phyloP scores from a whole-genome alignment of 768 basidiomycete genomes.

The Leccinum olivaceopallidum region DNA sequence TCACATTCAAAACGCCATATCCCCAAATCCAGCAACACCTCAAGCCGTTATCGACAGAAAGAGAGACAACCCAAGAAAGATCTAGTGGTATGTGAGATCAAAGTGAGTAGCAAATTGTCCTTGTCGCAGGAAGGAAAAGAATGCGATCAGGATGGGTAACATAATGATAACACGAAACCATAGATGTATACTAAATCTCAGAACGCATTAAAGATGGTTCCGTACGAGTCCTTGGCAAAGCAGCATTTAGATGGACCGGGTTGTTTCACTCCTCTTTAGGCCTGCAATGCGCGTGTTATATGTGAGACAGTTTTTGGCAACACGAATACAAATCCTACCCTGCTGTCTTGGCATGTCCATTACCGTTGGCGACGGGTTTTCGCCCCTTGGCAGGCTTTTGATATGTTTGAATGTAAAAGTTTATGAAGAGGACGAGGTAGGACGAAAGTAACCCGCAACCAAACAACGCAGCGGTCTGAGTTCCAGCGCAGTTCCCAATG shows the following conservation, averaged over 20 bases:
- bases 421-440: constrained; percentile 95
- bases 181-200: constrained; percentile 13
- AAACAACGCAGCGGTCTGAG: constrained; percentile 83
- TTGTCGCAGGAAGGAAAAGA: constrained; percentile 11
- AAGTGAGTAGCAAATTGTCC: constrained; percentile 17
- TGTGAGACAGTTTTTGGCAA: not conserved
- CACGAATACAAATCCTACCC: constrained; percentile 24
- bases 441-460: constrained; percentile 87
- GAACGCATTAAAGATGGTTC: constrained; percentile 16
- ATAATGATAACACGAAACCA: constrained; percentile 17
- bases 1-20: not conserved
- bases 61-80: constrained; percentile 9
- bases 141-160: constrained; percentile 15
- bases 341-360: constrained; percentile 43
- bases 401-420: constrained; percentile 88
- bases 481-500: constrained; percentile 83
- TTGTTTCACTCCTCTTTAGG: constrained; percentile 36
- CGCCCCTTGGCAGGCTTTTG: constrained; percentile 55
- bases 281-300: constrained; percentile 19
- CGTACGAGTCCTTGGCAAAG: not conserved
- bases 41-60: constrained; percentile 13
- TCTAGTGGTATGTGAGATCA: constrained; percentile 13
- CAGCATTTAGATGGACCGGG: not conserved
- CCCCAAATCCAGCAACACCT: constrained; percentile 8
- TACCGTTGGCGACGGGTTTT: constrained; percentile 38